Conservation (phyloP, 1,139 yeast species). For the Suhomyces choctaworum region DNA sequence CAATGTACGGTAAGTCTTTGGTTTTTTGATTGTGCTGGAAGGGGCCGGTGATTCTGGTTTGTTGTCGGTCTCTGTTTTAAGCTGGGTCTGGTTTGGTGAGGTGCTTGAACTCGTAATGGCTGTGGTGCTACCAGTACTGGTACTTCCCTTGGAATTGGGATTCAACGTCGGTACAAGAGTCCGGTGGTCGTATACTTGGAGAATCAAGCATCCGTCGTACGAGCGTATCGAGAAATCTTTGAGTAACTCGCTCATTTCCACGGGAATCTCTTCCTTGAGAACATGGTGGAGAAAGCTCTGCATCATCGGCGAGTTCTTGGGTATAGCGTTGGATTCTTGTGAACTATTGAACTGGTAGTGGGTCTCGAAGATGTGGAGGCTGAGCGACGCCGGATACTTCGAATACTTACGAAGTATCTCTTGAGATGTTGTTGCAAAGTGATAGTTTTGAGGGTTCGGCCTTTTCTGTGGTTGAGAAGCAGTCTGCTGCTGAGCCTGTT, state of each 20-base stretch:
- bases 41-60: constrained; percentile 7
- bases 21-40: constrained; percentile 32
- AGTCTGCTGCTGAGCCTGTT: constrained; percentile 22
- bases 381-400: constrained; percentile 77
- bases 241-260: constrained; percentile 83
- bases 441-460: constrained; percentile 37
- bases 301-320: constrained; percentile 77
- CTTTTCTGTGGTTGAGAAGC: constrained; percentile 27
- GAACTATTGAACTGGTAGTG: constrained; percentile 78
- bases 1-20: constrained; percentile 73
- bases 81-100: constrained; percentile 2
- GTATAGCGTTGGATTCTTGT: constrained; percentile 73
- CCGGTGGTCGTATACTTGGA: constrained; percentile 79
- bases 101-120: constrained; percentile 2
- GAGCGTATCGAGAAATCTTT: constrained; percentile 81
- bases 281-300: constrained; percentile 78
- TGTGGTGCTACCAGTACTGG: neutral
- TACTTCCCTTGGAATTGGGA: constrained; percentile 5
- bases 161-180: constrained; percentile 28
- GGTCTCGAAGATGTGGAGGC: constrained; percentile 85
- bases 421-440: constrained; percentile 70
- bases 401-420: constrained; percentile 78
- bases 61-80: constrained; percentile 6
- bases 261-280: constrained; percentile 80
- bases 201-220: constrained; percentile 85